Evolutionary conservation across 768 basidiomycete genomes (phyloP).

Genomic region (Russula sp.): DNA sequence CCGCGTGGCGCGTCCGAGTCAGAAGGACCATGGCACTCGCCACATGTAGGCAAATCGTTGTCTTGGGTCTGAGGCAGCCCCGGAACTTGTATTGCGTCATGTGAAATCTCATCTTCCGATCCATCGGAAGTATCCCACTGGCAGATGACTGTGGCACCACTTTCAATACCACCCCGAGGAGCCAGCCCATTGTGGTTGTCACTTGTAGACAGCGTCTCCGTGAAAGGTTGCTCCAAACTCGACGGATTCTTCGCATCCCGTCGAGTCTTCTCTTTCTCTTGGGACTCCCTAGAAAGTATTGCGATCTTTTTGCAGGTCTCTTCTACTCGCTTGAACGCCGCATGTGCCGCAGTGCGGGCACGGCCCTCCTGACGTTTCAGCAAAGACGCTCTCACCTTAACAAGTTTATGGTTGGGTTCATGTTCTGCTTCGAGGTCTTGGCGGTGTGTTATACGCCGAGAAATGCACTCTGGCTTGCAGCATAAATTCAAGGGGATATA

Average conservation of each 20-base stretch:
- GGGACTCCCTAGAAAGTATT: not conserved
- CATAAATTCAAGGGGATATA: slow-evolving; percentile 31
- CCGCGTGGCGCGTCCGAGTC: not conserved
- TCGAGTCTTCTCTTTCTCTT: not conserved
- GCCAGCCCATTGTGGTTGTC: not conserved
- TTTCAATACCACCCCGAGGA: not conserved
- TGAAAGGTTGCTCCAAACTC: not conserved
- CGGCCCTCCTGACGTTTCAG: not conserved
- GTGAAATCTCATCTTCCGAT: not conserved
- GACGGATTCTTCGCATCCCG: not conserved
- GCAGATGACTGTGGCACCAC: no score
- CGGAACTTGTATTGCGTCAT: no score
- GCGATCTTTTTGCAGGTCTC: not conserved
- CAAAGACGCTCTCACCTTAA: slow-evolving; percentile 27
- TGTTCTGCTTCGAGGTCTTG: slow-evolving; percentile 26
- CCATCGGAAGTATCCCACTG: not conserved
- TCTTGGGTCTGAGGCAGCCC: not conserved
- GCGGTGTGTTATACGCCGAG: slow-evolving; percentile 16
- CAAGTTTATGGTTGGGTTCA: slow-evolving; percentile 30
- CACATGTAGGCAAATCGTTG: slow-evolving; percentile 21
- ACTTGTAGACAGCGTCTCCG: no score
- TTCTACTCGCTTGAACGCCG: slow-evolving; percentile 5
- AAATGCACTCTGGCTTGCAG: slow-evolving; percentile 26
- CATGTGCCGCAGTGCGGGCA: not conserved
- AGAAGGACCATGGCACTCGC: slow-evolving; percentile 21